Evolutionary conservation across 805 yeast species (phyloP).

Genomic region (Lipomyces chichibuensis): DNA sequence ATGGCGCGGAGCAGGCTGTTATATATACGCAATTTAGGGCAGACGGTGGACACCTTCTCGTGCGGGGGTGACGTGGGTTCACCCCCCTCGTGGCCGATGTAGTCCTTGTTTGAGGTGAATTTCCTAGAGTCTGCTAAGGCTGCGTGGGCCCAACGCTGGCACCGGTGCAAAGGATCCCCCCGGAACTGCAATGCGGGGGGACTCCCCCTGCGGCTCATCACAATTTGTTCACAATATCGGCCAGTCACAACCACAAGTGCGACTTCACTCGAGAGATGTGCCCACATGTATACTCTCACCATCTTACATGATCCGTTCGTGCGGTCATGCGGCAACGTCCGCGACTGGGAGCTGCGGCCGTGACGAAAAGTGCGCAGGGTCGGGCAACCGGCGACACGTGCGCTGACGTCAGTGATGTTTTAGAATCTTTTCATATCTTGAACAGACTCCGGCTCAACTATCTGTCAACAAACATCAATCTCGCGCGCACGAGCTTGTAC

Average conservation of each 20-base stretch:
- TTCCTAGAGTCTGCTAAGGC: too few species aligned
- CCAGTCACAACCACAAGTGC: not conserved
- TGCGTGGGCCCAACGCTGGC: too few species aligned
- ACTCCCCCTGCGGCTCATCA: not conserved
- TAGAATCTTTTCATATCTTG: too few species aligned
- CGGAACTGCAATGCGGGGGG: not conserved
- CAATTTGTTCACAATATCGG: not conserved
- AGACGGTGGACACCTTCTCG: not conserved
- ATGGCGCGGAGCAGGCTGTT: not conserved
- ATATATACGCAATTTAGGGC: not conserved
- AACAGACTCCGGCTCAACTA: not conserved
- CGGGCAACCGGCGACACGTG: constrained; percentile 1
- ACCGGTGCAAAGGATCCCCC: not conserved
- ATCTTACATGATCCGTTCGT: not conserved
- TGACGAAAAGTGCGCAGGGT: not conserved
- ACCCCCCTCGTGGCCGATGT: too few species aligned
- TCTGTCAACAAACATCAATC: not conserved
- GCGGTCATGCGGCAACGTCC: not conserved
- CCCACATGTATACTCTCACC: not conserved
- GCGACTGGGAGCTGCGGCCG: not conserved
- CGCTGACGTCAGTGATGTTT: not conserved
- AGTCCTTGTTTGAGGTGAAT: too few species aligned
- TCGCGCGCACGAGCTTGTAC: not conserved
- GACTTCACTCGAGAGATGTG: not conserved
- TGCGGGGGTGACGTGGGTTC: not conserved